Evolutionary conservation across 2,329 filamentous ascomycete genomes (phyloP), one percentile per base, ranked within the genome.

Genomic region (Talaromyces sp.): DNA sequence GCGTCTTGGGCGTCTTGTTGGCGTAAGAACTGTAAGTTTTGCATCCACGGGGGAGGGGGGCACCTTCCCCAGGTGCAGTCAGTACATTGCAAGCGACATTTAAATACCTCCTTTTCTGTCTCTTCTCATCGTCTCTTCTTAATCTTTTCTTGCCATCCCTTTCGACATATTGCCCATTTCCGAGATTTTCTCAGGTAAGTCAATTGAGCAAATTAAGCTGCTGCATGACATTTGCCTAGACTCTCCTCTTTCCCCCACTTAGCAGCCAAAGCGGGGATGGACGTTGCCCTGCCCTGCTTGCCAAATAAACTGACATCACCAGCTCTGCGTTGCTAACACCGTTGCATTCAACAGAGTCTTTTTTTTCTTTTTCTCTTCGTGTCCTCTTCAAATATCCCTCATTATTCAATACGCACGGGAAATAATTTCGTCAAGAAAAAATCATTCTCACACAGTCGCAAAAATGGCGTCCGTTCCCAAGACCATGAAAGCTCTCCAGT

Each of bases 401-500:
- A 14, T 58, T 23, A n/a, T 33, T 23, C 35, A 58, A 18, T 39
- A 31, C 55, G 9, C 16, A 44, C 39, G 23, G 5, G 39, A 21
- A 54, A 21, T 2, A 37, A 23, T 16, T 14, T 23, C 18, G 11
- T 33, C 7, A 14, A 23, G 11, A 16, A 1, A n/a, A 28, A 58
- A 31, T 21, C 8, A n/a, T 4, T 39, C 33, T 37, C 5, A 5
- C 50, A 54, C 28, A 37, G 18, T 23, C 2, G 31, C 37, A 40
- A 63, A 57, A 37, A 63, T 63, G 62, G 50, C 58, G n/a, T 60
- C 62, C 69, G 77, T 86, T 66, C 82, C 82, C 63, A 77, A 80
- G 73, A 77, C 81, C 67, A 86, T 84, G 83, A 87, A 87, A 76
- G 85, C 85, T 76, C 82, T 87, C 74, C 79, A 81, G 84, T 85